Base-by-base conservation (phyloP, 2,329 filamentous ascomycete species). In the Elsinoe necatrix region DNA sequence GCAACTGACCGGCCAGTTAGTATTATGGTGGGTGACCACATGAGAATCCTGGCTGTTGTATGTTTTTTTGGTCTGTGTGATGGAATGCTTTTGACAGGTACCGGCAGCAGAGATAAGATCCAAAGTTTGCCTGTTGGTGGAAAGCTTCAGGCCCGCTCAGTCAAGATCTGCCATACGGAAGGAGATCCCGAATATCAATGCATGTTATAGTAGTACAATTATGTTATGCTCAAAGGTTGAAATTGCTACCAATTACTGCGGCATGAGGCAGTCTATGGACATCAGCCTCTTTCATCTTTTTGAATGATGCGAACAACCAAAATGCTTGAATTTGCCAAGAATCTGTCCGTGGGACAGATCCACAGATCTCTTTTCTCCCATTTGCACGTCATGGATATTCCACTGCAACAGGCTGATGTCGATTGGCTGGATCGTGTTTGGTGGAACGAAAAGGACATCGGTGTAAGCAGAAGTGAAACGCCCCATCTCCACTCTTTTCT, bases 391-490 rank as follows among this genome's bases (percentile, higher is more conserved):
- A 37, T 37, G 9, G 34, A 37, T 11, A 23, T 43, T 43, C 11
- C 23, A 4, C 18, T 18, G 41, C 41, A 23, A 43, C 41, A 43
- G 41, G 41, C 41, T 43, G 41, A 43, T 23, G 14, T 43, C 41
- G 41, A 43, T 45, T 45, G 41, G 41, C 7, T 25, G 21, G 41
- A 8, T 23, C 34, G 14, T 45, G 41, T 45, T 25, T 45, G 41
- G 21, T 9, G 3, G 11, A 18, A 45, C 21, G 41, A 45, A 45
- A 12, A 8, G 41, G 14, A 27, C 11, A 7, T 21, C 21, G 23
- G 41, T 45, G 41, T 45, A n/a, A 45, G 41, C 41, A 45, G 20
- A 25, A 25, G 23, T 45, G 41, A 45, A 45, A 45, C 41, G 41
- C 21, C 41, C 20, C 12, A 9, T 9, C 41, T 43, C 41, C 41